These are phyloP conservation scores for Bipolaris victoriae DNA, from an alignment of 2,329 filamentous ascomycete genomes.

Conservation along the genomic window DNA sequence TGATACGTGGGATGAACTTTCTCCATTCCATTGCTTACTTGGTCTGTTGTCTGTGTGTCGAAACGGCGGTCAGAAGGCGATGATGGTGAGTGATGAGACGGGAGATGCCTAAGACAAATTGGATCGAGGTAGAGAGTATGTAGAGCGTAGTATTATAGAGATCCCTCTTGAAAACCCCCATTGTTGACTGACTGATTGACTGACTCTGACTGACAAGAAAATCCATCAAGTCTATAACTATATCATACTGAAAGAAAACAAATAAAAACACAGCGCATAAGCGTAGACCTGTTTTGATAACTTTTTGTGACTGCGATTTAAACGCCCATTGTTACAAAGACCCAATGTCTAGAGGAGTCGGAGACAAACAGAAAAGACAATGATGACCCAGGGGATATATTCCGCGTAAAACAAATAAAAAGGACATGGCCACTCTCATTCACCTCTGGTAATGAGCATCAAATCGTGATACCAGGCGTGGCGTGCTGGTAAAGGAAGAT, in stretches of 20 bases:
- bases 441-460: slow-evolving; percentile 46
- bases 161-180: too few species aligned
- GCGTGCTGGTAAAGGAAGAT: slow-evolving; percentile 30
- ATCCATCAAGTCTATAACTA: not conserved
- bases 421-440: slow-evolving; percentile 28
- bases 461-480: slow-evolving; percentile 39
- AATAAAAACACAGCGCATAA: not conserved
- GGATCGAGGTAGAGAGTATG: not conserved
- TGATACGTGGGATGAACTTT: too few species aligned
- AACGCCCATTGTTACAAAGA: slow-evolving; percentile 29
- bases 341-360: slow-evolving; percentile 26
- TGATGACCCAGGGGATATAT: slow-evolving; percentile 25
- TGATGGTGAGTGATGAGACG: not conserved
- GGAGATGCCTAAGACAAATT: not conserved
- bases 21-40: too few species aligned
- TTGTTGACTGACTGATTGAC: not conserved
- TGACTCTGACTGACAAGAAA: not conserved
- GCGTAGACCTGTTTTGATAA: slow-evolving; percentile 1
- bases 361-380: slow-evolving; percentile 5
- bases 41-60: too few species aligned
- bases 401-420: slow-evolving; percentile 18
- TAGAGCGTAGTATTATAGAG: slow-evolving; percentile 3
- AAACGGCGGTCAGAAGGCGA: not conserved
- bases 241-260: not conserved
- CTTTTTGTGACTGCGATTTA: slow-evolving; percentile 10